Evolutionary conservation across 257 asterid genomes (phyloP).

Genomic region (Solanum appendiculatum): DNA sequence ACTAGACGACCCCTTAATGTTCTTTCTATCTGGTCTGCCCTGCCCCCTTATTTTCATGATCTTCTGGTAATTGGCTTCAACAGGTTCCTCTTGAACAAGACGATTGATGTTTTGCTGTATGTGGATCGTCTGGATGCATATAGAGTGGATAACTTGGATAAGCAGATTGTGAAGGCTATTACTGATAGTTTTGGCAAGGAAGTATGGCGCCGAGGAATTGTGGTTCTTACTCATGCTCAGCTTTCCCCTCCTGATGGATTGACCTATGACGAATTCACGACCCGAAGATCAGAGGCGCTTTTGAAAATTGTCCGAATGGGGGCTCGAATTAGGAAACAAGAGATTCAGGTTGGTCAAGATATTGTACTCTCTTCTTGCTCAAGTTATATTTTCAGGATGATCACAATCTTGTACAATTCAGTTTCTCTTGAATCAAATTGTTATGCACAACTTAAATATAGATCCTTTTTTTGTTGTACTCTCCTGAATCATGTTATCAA

Average conservation of each 20-base stretch:
- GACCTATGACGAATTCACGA: slow-evolving; percentile 70
- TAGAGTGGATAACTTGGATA: slow-evolving; percentile 93
- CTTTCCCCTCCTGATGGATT: slow-evolving; percentile 97
- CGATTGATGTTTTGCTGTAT: slow-evolving; percentile 85
- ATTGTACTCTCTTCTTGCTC: not conserved
- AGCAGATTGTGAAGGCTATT: slow-evolving; percentile 79
- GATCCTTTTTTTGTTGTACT: not conserved
- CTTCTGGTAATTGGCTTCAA: slow-evolving; percentile 22
- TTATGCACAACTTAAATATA: not conserved
- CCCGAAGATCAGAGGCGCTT: slow-evolving; percentile 82
- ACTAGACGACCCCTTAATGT: not conserved
- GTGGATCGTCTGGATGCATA: slow-evolving; percentile 97
- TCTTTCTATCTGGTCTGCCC: not conserved
- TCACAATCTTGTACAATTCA: not conserved
- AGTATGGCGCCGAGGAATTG: slow-evolving; percentile 74
- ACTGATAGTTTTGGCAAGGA: slow-evolving; percentile 73
- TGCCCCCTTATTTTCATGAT: too few species aligned
- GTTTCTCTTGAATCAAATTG: slow-evolving; percentile 3
- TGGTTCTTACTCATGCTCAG: slow-evolving; percentile 94
- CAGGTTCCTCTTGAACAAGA: slow-evolving; percentile 86
- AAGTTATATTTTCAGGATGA: not conserved
- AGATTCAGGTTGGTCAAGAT: slow-evolving; percentile 33
- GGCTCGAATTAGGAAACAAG: slow-evolving; percentile 57
- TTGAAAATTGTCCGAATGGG: slow-evolving; percentile 72
- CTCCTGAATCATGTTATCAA: not conserved